Conservation (phyloP, 164 flowering plant species). For the Kalanchoe fedtschenkoi region DNA sequence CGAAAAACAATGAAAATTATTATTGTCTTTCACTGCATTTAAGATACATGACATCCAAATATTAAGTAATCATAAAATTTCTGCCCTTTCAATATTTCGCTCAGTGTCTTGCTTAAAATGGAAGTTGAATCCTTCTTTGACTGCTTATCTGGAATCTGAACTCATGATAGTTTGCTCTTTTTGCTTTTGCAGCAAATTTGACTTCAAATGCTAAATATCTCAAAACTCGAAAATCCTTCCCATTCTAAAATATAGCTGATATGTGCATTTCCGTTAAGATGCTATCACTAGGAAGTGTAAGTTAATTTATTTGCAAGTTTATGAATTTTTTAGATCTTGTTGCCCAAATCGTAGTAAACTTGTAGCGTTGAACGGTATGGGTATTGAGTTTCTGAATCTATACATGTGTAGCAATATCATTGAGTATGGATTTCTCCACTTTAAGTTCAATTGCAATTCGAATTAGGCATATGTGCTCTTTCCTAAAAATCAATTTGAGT, state of each 20-base stretch:
- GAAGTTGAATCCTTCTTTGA: not conserved
- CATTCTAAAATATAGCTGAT: too few relatives aligned
- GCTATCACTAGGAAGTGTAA: too few relatives aligned
- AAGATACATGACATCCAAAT: not conserved
- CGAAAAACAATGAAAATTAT: not conserved
- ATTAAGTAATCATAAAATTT: not conserved
- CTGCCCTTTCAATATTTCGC: not conserved
- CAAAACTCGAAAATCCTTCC: not conserved
- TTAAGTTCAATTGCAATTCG: not conserved
- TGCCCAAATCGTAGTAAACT: not conserved
- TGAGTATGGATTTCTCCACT: not conserved
- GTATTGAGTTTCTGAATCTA: not conserved
- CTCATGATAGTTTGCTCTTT: not conserved
- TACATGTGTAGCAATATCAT: not conserved
- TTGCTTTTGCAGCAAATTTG: not conserved
- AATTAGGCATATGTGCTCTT: not conserved
- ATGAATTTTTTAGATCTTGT: not conserved
- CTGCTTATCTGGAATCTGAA: not conserved
- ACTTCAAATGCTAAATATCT: not conserved
- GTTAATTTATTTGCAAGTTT: too few relatives aligned
- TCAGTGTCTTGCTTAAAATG: not conserved
- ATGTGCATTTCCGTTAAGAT: too few relatives aligned
- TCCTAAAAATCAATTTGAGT: not conserved
- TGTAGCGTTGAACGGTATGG: not conserved
- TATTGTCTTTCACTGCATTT: too few relatives aligned